Percentiles rank a stretch among this genome's conserved stretches.
phyloP scores from a whole-genome alignment of 768 basidiomycete species.

The Amanita exitialis region DNA sequence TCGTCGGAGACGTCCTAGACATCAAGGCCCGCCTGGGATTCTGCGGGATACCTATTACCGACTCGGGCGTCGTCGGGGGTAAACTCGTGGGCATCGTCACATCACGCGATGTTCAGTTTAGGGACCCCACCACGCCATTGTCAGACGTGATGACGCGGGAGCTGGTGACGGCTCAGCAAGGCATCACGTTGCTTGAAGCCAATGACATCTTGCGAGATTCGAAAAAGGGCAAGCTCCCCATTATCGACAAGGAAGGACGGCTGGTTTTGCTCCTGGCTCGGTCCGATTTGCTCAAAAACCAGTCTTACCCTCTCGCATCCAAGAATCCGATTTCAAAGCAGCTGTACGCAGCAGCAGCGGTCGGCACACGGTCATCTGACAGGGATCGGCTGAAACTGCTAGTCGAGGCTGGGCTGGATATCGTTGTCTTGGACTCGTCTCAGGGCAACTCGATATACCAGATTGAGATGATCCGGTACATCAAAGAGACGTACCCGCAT shows the following conservation, averaged over 20 bases:
- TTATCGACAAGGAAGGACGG: conserved; percentile 41
- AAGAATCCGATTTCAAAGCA: conserved; percentile 90
- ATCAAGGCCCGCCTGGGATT: conserved; percentile 91
- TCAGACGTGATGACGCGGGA: conserved; percentile 82
- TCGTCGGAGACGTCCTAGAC: conserved; percentile 84
- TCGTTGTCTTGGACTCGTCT: conserved; percentile 90
- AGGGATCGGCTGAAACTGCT: conserved; percentile 76
- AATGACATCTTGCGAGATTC: conserved; percentile 92
- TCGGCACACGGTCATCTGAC: conserved; percentile 89
- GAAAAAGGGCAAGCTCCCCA: conserved; percentile 95
- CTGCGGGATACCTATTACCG: conserved; percentile 95
- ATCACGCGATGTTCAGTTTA: conserved; percentile 93
- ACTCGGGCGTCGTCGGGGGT: conserved; percentile 78
- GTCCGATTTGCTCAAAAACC: conserved; percentile 95
- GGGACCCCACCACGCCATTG: conserved; percentile 52
- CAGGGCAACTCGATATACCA: conserved; percentile 96
- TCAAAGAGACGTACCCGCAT: conserved; percentile 76
- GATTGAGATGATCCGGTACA: conserved; percentile 90
- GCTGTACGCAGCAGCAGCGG: conserved; percentile 90
- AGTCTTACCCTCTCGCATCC: conserved; percentile 90
- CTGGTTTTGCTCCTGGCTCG: conserved; percentile 80
- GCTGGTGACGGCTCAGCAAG: conserved; percentile 79
- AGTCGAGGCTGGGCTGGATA: conserved; percentile 91
- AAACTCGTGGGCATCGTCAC: conserved; percentile 97
- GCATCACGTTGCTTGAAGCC: conserved; percentile 85